phyloP scores from a whole-genome alignment of 1,284 basidiomycete genomes.

The Papiliotrema laurentii region DNA sequence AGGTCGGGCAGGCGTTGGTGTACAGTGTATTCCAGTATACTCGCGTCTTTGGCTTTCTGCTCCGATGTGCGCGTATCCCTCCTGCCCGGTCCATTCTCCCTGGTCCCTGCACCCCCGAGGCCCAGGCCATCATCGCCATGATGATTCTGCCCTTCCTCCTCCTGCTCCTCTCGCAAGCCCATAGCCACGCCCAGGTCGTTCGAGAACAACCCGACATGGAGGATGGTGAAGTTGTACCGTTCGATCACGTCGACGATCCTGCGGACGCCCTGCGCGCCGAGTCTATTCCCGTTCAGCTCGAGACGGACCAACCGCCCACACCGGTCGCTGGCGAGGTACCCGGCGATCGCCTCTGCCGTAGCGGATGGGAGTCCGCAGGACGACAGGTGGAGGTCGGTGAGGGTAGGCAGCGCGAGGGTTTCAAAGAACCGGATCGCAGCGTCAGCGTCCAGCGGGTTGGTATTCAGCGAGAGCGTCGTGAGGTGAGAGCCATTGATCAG shows the following conservation, averaged over 20 bases:
- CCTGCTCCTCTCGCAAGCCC: neutral
- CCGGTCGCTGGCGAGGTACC: conserved; percentile 20
- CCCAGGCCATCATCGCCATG: neutral
- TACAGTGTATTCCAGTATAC: conserved; percentile 21
- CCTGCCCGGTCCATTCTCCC: no score
- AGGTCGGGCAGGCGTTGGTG: conserved; percentile 24
- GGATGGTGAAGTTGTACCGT: conserved; percentile 24
- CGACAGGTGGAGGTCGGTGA: conserved; percentile 35
- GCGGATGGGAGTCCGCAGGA: conserved; percentile 23
- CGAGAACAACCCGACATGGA: conserved; percentile 30
- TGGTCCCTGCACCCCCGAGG: no score
- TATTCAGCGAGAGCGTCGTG: conserved; percentile 26
- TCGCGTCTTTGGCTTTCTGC: conserved; percentile 10
- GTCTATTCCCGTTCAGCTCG: conserved; percentile 37
- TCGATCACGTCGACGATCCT: conserved; percentile 36
- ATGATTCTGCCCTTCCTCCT: neutral
- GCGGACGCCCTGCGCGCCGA: conserved; percentile 26
- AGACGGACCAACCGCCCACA: conserved; percentile 26
- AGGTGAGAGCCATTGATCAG: conserved; percentile 31
- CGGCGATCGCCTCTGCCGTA: conserved; percentile 13
- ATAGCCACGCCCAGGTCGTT: conserved; percentile 8
- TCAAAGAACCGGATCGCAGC: conserved; percentile 23
- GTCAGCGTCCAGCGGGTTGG: conserved; percentile 21
- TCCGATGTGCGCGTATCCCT: conserved; percentile 1
- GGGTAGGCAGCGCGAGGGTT: conserved; percentile 19